A percentile compares a stretch with the other conserved stretches of the same genome.
phyloP scores from a whole-genome alignment of 2,329 filamentous ascomycete species.

The Penicillium sp. region DNA sequence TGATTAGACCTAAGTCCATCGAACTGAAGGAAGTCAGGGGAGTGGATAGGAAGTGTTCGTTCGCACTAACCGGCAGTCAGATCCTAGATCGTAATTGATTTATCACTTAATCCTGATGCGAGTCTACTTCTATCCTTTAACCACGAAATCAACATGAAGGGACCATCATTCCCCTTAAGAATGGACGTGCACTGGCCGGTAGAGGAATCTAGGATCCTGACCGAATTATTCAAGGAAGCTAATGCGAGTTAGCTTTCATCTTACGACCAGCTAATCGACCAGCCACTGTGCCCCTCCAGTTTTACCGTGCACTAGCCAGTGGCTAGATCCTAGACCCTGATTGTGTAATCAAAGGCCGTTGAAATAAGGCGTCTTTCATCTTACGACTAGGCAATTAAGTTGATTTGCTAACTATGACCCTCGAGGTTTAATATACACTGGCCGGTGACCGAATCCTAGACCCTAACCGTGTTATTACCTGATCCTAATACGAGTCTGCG shows the following conservation, averaged over 20 bases:
- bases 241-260: too few species aligned
- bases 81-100: conserved; percentile 7
- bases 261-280: too few species aligned
- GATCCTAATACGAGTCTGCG: conserved; percentile 2
- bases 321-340: too few species aligned
- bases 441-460: background rate
- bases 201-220: background rate
- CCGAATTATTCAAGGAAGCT: background rate
- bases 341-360: too few species aligned
- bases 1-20: background rate
- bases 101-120: background rate
- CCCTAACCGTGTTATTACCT: background rate
- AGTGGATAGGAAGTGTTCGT: conserved; percentile 13
- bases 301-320: too few species aligned
- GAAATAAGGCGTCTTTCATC: too few species aligned
- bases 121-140: too few species aligned
- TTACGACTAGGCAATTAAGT: too few species aligned
- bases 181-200: background rate
- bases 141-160: background rate
- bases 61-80: background rate
- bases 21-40: background rate
- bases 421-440: too few species aligned
- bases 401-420: too few species aligned
- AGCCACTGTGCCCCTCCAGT: too few species aligned
- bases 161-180: background rate